These are phyloP conservation scores for Acanthamoeba royreba DNA, from an alignment of 208 protist genomes.

Conservation along the genomic window DNA sequence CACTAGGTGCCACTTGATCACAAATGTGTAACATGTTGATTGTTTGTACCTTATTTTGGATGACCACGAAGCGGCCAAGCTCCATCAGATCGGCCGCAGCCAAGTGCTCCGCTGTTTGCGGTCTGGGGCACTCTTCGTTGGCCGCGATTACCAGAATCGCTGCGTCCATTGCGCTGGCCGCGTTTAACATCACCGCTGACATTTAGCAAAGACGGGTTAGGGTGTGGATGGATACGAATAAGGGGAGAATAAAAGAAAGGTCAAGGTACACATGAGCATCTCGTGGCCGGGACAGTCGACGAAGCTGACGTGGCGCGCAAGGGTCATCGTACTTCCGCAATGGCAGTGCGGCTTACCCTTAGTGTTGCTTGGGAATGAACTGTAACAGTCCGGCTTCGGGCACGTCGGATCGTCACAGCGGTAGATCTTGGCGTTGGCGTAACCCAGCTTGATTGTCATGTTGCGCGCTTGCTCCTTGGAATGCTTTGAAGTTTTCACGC, in stretches of 20 bases:
- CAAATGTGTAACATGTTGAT: not conserved
- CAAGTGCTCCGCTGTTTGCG: slow-evolving; percentile 59
- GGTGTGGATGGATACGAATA: not conserved
- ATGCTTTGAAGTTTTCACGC: slow-evolving; percentile 20
- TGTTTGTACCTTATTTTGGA: slow-evolving; percentile 61
- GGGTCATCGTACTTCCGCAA: slow-evolving; percentile 47
- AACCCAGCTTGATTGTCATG: slow-evolving; percentile 75
- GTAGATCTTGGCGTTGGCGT: slow-evolving; percentile 78
- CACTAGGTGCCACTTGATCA: no score
- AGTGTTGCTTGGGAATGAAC: not conserved
- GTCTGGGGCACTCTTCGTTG: slow-evolving; percentile 70
- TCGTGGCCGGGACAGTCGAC: slow-evolving; percentile 79
- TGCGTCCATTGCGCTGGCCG: slow-evolving; percentile 77
- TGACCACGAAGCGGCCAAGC: slow-evolving; percentile 26
- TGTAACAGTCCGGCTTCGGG: slow-evolving; percentile 58
- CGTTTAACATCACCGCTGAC: slow-evolving; percentile 70
- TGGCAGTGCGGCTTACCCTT: not conserved
- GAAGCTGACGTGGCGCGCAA: slow-evolving; percentile 69
- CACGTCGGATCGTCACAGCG: slow-evolving; percentile 60
- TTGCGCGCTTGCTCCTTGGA: slow-evolving; percentile 24
- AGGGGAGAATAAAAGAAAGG: not conserved
- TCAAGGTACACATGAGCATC: slow-evolving; percentile 60
- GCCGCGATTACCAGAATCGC: slow-evolving; percentile 74
- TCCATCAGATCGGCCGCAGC: slow-evolving; percentile 46
- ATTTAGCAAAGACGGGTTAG: not conserved